phyloP scores from a whole-genome alignment of 2,329 filamentous ascomycete species.

The Paecilomyces niveus region DNA sequence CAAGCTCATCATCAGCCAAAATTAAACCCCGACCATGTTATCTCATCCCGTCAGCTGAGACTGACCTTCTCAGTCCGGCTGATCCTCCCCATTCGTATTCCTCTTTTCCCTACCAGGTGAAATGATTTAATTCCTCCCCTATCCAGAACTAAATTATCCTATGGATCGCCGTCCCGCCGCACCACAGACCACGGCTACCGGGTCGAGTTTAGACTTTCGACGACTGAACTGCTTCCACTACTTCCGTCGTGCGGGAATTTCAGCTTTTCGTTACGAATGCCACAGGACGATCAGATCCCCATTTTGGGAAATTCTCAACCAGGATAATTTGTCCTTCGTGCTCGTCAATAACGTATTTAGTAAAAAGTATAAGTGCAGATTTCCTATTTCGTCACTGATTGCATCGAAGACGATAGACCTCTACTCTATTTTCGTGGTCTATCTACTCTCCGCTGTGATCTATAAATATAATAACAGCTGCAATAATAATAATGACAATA shows the following conservation, averaged over 20 bases:
- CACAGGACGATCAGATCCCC: not conserved
- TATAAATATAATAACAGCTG: too few relatives aligned
- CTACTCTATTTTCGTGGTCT: too few relatives aligned
- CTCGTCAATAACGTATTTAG: not conserved
- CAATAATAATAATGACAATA: too few relatives aligned
- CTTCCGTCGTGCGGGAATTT: conserved; percentile 4
- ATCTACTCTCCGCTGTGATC: too few relatives aligned
- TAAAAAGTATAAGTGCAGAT: too few relatives aligned
- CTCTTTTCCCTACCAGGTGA: not conserved
- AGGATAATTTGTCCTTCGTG: not conserved
- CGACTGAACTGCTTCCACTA: conserved; percentile 1
- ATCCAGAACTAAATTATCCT: conserved; percentile 1
- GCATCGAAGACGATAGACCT: too few relatives aligned
- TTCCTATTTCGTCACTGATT: too few relatives aligned
- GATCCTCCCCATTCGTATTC: not conserved
- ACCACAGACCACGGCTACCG: conserved; percentile 1
- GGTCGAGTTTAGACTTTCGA: conserved; percentile 2
- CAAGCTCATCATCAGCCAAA: not conserved
- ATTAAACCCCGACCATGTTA: not conserved
- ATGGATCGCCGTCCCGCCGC: conserved; percentile 5
- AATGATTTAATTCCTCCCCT: not conserved
- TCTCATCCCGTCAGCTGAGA: conserved; percentile 7
- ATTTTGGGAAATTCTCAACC: not conserved
- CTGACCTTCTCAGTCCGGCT: not conserved
- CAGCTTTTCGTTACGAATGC: not conserved